These are phyloP conservation scores for Xylaria telfairii DNA, from an alignment of 495 filamentous ascomycete genomes.

Conservation along the genomic window DNA sequence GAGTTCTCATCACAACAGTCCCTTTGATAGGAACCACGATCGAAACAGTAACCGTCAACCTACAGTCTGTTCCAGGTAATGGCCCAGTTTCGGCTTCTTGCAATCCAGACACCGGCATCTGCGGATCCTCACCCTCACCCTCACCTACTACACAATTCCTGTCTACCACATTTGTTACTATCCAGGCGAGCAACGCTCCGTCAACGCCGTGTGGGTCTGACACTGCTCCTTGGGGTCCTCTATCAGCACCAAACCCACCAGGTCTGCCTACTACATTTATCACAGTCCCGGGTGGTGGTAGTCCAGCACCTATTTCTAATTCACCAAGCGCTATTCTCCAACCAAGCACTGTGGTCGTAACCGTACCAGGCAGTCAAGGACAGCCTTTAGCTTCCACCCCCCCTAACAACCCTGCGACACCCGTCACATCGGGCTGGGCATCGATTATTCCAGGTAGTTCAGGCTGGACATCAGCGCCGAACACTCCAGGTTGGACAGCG, in stretches of 20 bases:
- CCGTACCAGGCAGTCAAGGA: conserved; percentile 10
- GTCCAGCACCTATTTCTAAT: conserved; percentile 7
- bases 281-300: conserved; percentile 2
- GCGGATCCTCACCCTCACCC: background rate
- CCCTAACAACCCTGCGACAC: background rate
- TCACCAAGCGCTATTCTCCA: background rate
- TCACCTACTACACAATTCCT: conserved; percentile 1
- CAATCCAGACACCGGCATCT: conserved; percentile 11
- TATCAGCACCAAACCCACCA: conserved; percentile 13
- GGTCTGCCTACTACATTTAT: conserved; percentile 12
- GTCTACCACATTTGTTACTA: conserved; percentile 29
- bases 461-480: background rate
- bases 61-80: conserved; percentile 14
- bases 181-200: conserved; percentile 14
- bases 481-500: background rate
- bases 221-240: conserved; percentile 21
- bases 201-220: conserved; percentile 17
- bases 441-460: background rate
- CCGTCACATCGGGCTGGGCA: background rate
- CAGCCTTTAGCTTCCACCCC: background rate
- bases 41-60: conserved; percentile 19
- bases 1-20: conserved; percentile 3
- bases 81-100: background rate
- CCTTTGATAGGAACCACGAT: conserved; percentile 20
- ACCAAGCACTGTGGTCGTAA: conserved; percentile 10